Conservation (phyloP, 345 rosid species). For the Gossypium ekmanianum region DNA sequence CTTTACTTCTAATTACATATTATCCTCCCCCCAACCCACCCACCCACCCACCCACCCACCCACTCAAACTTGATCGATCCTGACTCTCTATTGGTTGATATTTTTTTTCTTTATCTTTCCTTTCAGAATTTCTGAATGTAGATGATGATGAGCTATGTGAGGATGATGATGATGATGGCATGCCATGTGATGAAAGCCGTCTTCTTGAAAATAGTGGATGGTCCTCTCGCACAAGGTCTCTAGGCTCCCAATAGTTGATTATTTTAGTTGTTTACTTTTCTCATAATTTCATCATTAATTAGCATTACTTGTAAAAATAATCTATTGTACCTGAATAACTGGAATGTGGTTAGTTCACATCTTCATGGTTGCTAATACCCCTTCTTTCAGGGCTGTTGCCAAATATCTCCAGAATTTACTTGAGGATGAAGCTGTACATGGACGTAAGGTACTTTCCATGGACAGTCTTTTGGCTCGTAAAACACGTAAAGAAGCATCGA, state of each 20-base stretch:
- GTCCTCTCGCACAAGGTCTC: slow-evolving; percentile 97
- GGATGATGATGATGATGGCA: slow-evolving; percentile 57
- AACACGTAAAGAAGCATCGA: slow-evolving; percentile 97
- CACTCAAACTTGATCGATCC: neutral
- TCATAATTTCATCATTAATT: neutral
- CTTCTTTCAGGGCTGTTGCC: slow-evolving; percentile 75
- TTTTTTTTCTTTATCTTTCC: slow-evolving; percentile 2
- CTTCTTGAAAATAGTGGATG: slow-evolving; percentile 90
- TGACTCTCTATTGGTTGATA: neutral
- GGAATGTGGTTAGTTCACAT: neutral
- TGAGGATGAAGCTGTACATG: slow-evolving; percentile 59
- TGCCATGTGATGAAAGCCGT: slow-evolving; percentile 50
- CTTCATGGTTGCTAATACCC: slow-evolving; percentile 8
- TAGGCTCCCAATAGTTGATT: slow-evolving; percentile 11
- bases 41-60: no score
- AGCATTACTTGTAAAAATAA: neutral
- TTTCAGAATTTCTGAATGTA: slow-evolving; percentile 74
- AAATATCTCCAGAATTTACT: slow-evolving; percentile 74
- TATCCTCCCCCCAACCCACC: no score
- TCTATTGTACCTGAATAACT: neutral
- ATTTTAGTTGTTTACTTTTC: neutral
- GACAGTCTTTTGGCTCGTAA: slow-evolving; percentile 76
- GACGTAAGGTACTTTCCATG: slow-evolving; percentile 49
- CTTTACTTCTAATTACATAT: neutral
- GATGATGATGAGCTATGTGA: slow-evolving; percentile 80